These are phyloP conservation scores for Wickerhamiella dianesei DNA, from an alignment of 805 yeast species.

Conservation along the genomic window DNA sequence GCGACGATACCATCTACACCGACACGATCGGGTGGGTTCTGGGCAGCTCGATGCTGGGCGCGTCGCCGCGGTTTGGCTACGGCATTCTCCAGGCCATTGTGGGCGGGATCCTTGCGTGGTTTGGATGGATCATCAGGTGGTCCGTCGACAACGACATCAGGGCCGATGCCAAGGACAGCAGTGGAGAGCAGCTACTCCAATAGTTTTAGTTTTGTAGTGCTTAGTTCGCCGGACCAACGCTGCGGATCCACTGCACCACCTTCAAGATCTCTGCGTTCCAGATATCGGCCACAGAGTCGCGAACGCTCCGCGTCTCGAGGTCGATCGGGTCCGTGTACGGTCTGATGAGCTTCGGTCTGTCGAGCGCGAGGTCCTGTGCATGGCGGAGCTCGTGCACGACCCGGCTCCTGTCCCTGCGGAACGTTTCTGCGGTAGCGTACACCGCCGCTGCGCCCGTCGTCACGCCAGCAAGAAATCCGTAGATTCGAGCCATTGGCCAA, in stretches of 20 bases:
- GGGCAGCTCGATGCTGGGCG: constrained; percentile 33
- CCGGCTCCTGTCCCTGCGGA: constrained; percentile 34
- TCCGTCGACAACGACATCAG: constrained; percentile 14
- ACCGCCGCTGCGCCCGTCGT: constrained; percentile 46
- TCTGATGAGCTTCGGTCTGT: constrained; percentile 36
- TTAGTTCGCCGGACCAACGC: not conserved
- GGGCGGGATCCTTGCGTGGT: constrained; percentile 15
- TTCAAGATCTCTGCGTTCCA: constrained; percentile 66
- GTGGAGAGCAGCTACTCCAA: not conserved
- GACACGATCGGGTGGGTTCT: constrained; percentile 79
- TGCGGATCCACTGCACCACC: constrained; percentile 50
- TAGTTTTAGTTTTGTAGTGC: too few relatives aligned
- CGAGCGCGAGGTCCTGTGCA: constrained; percentile 38
- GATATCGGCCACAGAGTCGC: constrained; percentile 57
- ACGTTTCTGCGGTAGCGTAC: constrained; percentile 46
- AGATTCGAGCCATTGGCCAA: constrained; percentile 33
- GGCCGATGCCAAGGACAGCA: not conserved
- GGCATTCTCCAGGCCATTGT: constrained; percentile 18
- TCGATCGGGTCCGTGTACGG: constrained; percentile 33
- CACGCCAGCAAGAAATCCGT: constrained; percentile 48
- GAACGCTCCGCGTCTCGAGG: constrained; percentile 35
- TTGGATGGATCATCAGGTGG: constrained; percentile 18
- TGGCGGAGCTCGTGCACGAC: constrained; percentile 36
- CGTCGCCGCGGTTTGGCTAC: constrained; percentile 18
- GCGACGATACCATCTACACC: constrained; percentile 63